Conservation (phyloP, 495 filamentous ascomycete genomes). For the Penicillium pulvis region DNA sequence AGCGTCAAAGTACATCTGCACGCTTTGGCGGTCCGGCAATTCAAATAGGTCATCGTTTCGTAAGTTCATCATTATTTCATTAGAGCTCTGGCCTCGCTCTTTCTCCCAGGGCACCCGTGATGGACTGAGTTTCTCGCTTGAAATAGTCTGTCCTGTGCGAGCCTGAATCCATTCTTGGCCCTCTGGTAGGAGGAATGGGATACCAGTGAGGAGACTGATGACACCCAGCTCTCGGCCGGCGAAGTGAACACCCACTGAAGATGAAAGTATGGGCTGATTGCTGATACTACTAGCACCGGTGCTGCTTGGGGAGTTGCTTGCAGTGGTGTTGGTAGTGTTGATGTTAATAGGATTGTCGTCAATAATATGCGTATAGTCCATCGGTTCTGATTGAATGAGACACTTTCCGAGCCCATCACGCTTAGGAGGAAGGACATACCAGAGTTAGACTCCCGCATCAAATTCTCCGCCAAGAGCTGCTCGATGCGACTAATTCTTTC, state of each 20-base stretch:
- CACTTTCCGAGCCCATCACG: neutral
- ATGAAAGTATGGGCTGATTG: slow-evolving; percentile 25
- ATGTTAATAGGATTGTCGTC: slow-evolving; percentile 13
- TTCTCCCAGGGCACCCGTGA: slow-evolving; percentile 38
- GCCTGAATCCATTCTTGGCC: slow-evolving; percentile 50
- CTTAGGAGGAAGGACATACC: slow-evolving; percentile 18
- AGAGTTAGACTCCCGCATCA: slow-evolving; percentile 24
- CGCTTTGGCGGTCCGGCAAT: slow-evolving; percentile 27
- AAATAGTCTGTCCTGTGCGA: slow-evolving; percentile 45
- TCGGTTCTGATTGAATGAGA: slow-evolving; percentile 11
- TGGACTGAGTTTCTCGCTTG: slow-evolving; percentile 39
- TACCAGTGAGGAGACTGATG: slow-evolving; percentile 48
- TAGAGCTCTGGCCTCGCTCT: slow-evolving; percentile 30
- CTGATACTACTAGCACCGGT: slow-evolving; percentile 6
- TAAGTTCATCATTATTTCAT: slow-evolving; percentile 27
- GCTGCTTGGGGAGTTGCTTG: slow-evolving; percentile 24
- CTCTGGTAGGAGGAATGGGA: slow-evolving; percentile 48
- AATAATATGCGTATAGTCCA: slow-evolving; percentile 11
- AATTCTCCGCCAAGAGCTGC: slow-evolving; percentile 37
- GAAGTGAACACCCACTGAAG: slow-evolving; percentile 48
- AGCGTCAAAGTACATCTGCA: slow-evolving; percentile 28
- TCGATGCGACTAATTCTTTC: slow-evolving; percentile 47
- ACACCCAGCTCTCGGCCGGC: slow-evolving; percentile 50
- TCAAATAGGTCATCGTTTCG: slow-evolving; percentile 27
- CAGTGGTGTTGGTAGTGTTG: neutral